Base-by-base conservation (phyloP, 306 rosid species). In the Oemleria cerasiformis region DNA sequence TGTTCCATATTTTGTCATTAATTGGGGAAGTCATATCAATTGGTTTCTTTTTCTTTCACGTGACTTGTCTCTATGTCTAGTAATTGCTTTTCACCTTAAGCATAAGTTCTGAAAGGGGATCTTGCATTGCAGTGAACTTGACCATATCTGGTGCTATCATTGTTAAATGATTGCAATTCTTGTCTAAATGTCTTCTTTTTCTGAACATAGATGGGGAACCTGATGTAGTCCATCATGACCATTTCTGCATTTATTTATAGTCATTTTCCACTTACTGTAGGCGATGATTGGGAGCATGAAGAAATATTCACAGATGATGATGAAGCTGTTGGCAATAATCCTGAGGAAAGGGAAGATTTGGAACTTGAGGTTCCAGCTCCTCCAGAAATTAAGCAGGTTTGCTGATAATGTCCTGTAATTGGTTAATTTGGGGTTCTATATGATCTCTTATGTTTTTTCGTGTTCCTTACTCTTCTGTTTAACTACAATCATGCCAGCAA, bases 251-350 rank as follows among this genome's bases (percentile, higher is more conserved):
- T 41, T 61, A n/a, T 48, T 54, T 34, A 30, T 65, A 10, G 38
- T 45, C 17, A 34, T 55, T 53, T 14, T 25, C 55, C 76, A 50
- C 72, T 67, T 78, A 19, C 78, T 70, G 51, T 77, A 93, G 98
- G 98, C 76, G 97, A 88, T 79, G 97, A 93, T 80, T 93, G 97
- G 98, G 98, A 93, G 85, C 98, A 93, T 68, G 98, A 88, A 79
- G 97, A 93, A 72, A 93, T 91, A 67, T 93, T 93, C 83, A 93
- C 98, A 13, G 98, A 93, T 85, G 98, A 93, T 30, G 98, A 93
- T 76, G 97, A 93, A 87, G 92, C 91, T 21, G 94, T 90, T 82
- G 98, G 96, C 67, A 91, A 87, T 65, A 91, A 91, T 82, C 88
- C 90, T 9, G 97, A 88, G 80, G 98, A 93, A 82, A 88, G 97